phyloP scores from a whole-genome alignment of 2,329 filamentous ascomycete genomes.

The Graphilbum fragrans region DNA sequence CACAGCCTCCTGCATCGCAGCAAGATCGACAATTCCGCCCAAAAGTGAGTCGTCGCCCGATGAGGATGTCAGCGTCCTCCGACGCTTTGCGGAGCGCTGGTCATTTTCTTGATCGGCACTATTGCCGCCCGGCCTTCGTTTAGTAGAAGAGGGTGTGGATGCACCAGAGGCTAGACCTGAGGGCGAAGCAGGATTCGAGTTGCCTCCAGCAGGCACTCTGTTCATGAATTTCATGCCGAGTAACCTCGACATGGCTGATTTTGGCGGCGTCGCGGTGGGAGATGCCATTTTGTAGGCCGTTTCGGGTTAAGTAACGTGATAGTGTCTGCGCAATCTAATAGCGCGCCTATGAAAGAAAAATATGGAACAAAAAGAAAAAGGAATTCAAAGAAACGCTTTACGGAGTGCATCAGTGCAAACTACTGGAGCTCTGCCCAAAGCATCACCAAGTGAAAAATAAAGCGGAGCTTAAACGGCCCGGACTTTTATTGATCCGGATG shows the following conservation, averaged over 20 bases:
- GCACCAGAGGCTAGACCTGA: constrained; percentile 18
- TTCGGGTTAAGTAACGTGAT: background rate
- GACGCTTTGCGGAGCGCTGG: constrained; percentile 47
- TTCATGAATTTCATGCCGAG: constrained; percentile 98
- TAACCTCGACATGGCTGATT: constrained; percentile 65
- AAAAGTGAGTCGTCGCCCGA: background rate
- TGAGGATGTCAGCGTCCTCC: constrained; percentile 32
- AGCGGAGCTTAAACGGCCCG: background rate
- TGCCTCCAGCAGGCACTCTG: constrained; percentile 49
- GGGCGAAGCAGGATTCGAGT: constrained; percentile 15
- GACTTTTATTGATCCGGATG: constrained; percentile 1
- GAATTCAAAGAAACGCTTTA: no score
- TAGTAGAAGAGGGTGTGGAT: constrained; percentile 18
- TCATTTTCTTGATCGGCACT: background rate
- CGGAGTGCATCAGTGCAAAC: no score
- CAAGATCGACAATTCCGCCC: constrained; percentile 31
- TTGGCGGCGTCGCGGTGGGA: constrained; percentile 18
- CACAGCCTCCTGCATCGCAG: constrained; percentile 49
- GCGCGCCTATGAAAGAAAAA: no score
- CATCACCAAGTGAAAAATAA: no score
- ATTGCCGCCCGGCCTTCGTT: background rate
- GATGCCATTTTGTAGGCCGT: no score
- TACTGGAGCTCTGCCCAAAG: no score
- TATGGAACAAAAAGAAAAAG: no score
- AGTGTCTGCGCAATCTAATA: no score